Base-by-base conservation (phyloP, 1,284 basidiomycete species). In the Puccinia polysora region DNA sequence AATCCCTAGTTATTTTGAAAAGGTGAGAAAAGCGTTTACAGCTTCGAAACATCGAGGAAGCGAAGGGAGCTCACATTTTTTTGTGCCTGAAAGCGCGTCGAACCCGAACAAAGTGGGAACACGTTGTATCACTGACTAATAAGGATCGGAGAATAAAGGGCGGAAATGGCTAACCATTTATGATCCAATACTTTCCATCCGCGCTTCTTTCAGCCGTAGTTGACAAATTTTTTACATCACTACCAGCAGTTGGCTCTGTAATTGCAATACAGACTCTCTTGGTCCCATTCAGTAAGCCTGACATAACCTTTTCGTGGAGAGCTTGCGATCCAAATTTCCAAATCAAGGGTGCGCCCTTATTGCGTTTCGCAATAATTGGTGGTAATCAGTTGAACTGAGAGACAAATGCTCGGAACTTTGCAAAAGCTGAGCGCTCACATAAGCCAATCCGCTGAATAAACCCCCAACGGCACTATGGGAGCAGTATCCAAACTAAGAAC, bases 161-260 rank as follows among this genome's bases (percentile, higher is more conserved):
- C n/a, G n/a, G n/a, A n/a, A n/a, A n/a, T n/a, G n/a, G n/a, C 59
- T 40, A 30, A 59, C 64, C 58, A 23, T 28, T 55, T 8, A 71
- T 53, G 15, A 71, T 71, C 68, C 47, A 76, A 30, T 74, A 47
- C 49, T 62, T 62, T 32, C 68, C 68, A 45, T 71, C 68, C n/a
- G 68, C 32, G 43, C 40, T 53, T 23, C 25, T 62, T 38, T 60
- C 68, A 15, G 68, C 68, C 10, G 68, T 62, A 2, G 58, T 62
- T 8, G 58, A 38, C 5, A 71, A 20, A 34, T 71, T 71, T 55
- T 71, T 71, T 30, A 71, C 68, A 63, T 71, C 68, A 23, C 68
- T 71, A 1, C 68, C 68, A 7, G 68, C 68, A 34, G 69, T 34
- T 10, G 75, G 75, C 50, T 77, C 76, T 6, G 76, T 77, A 20